Evolutionary conservation across 2,329 filamentous ascomycete genomes (phyloP).

Genomic region (Fusarium sp.): DNA sequence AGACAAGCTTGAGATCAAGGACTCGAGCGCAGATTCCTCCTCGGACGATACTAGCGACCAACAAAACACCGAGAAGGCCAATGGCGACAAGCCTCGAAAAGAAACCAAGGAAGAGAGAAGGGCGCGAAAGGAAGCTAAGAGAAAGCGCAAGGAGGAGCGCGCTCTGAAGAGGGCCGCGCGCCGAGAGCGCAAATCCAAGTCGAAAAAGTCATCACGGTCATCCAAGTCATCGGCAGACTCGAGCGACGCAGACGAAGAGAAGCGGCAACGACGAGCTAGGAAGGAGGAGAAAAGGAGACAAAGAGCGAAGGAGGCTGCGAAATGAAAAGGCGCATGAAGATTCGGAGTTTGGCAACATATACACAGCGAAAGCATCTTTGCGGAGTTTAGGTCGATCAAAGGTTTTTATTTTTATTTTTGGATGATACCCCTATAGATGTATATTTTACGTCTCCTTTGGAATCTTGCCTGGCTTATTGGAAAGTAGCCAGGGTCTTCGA

Average conservation of each 20-base stretch:
- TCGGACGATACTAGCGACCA: conserved; percentile 48
- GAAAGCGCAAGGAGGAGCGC: conserved; percentile 45
- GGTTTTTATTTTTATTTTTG: conserved; percentile 23
- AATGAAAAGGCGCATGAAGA: conserved; percentile 18
- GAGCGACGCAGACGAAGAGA: conserved; percentile 56
- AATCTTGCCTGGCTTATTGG: conserved; percentile 77
- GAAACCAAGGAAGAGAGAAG: conserved; percentile 59
- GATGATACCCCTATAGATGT: conserved; percentile 48
- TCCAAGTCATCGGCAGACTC: conserved; percentile 45
- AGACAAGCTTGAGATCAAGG: conserved; percentile 42
- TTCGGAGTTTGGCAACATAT: conserved; percentile 20
- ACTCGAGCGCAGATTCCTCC: conserved; percentile 43
- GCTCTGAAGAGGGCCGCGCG: conserved; percentile 37
- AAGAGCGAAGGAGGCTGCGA: conserved; percentile 41
- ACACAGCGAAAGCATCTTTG: conserved; percentile 36
- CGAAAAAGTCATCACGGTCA: conserved; percentile 42
- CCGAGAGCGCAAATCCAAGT: conserved; percentile 39
- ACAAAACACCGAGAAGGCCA: conserved; percentile 33
- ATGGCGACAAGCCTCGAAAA: conserved; percentile 39
- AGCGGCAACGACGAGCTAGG: conserved; percentile 56
- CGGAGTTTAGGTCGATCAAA: conserved; percentile 43
- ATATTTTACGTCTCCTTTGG: conserved; percentile 66
- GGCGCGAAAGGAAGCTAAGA: conserved; percentile 50
- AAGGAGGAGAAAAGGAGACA: conserved; percentile 56
- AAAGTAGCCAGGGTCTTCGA: conserved; percentile 83